Evolutionary conservation across 1,284 basidiomycete genomes (phyloP).

Genomic region (Crepidotus sp.): DNA sequence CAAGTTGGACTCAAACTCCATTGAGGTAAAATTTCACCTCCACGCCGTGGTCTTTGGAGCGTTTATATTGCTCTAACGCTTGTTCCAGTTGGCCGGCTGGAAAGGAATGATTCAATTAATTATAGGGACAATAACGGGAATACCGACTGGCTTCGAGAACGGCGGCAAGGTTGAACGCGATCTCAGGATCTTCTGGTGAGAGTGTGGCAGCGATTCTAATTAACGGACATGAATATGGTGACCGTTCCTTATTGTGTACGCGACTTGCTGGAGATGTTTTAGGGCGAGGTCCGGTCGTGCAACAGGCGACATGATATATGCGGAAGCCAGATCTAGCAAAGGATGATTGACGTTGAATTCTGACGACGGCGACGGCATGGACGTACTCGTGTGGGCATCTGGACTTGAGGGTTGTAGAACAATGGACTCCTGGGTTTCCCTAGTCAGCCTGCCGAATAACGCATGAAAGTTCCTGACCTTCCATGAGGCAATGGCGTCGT

Average conservation of each 20-base stretch:
- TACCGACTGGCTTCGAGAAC: conserved; percentile 80
- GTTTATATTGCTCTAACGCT: conserved; percentile 73
- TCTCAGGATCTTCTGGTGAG: conserved; percentile 88
- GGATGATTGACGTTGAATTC: conserved; percentile 7
- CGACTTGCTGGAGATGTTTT: conserved; percentile 72
- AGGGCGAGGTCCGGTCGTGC: conserved; percentile 85
- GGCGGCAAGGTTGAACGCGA: conserved; percentile 89
- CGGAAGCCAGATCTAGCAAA: conserved; percentile 76
- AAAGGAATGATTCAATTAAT: conserved; percentile 26
- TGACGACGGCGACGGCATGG: conserved; percentile 12
- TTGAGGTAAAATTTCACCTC: conserved; percentile 28
- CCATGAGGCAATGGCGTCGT: conserved; percentile 80
- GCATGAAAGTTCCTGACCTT: conserved; percentile 21
- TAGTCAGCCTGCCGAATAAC: too few relatives aligned
- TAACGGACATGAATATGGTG: conserved; percentile 24
- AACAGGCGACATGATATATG: conserved; percentile 84
- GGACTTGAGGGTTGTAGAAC: conserved; percentile 76
- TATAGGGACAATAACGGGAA: conserved; percentile 22
- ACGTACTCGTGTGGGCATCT: conserved; percentile 88
- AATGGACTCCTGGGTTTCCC: conserved; percentile 58
- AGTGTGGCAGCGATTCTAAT: conserved; percentile 76
- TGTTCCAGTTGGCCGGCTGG: conserved; percentile 74
- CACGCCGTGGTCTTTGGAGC: conserved; percentile 71
- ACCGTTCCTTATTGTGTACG: conserved; percentile 20
- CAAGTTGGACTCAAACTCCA: background rate